phyloP scores from a whole-genome alignment of 1,139 yeast species.

The Hemisphaericaspora xylofermentans region DNA sequence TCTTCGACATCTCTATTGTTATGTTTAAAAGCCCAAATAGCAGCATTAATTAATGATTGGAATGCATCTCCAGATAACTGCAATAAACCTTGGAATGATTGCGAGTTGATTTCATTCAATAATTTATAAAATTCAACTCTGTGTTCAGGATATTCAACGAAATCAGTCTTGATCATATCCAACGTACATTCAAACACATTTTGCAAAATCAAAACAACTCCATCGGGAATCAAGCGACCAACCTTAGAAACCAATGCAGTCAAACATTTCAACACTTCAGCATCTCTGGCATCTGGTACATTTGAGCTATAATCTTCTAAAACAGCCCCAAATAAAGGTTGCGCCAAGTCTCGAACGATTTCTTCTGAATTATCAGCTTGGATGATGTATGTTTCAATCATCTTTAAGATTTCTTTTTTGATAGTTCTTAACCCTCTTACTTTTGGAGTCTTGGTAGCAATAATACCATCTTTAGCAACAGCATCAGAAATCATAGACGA shows the following conservation, averaged over 20 bases:
- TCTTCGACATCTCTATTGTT: constrained; percentile 95
- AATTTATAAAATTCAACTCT: constrained; percentile 93
- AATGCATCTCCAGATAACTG: constrained; percentile 91
- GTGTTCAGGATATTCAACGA: constrained; percentile 96
- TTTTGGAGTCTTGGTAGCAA: constrained; percentile 93
- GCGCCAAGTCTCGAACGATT: constrained; percentile 78
- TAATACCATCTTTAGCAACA: constrained; percentile 75
- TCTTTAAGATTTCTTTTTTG: constrained; percentile 87
- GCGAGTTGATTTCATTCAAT: constrained; percentile 79
- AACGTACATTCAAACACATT: constrained; percentile 93
- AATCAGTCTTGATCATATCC: constrained; percentile 92
- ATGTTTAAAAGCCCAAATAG: constrained; percentile 97
- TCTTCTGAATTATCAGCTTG: constrained; percentile 87
- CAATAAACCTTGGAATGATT: constrained; percentile 81
- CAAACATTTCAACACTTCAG: constrained; percentile 94
- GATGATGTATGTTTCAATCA: constrained; percentile 84
- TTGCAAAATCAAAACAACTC: constrained; percentile 82
- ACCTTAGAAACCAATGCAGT: constrained; percentile 85
- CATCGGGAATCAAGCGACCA: constrained; percentile 87
- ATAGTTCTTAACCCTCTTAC: constrained; percentile 95
- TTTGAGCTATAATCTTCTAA: constrained; percentile 85
- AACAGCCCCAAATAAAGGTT: constrained; percentile 81
- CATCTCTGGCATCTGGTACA: constrained; percentile 97
- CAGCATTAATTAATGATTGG: constrained; percentile 87
- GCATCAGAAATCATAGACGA: constrained; percentile 83